Base-by-base conservation (phyloP, 2,329 filamentous ascomycete species). In the Pseudocercospora fuligena region DNA sequence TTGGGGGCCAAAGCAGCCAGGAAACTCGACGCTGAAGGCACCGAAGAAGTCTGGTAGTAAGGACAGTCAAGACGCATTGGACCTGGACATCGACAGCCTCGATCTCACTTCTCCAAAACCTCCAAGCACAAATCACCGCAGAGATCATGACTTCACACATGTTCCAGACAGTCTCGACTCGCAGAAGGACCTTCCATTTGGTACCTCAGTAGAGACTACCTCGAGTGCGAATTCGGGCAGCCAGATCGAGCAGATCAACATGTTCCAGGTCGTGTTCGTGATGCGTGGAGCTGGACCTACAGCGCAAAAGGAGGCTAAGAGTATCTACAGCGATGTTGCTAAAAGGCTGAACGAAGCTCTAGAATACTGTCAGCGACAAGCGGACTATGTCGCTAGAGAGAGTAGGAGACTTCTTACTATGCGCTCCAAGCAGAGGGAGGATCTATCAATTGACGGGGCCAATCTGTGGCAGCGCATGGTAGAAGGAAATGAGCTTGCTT, bases 201-300 rank as follows among this genome's bases (percentile, higher is more conserved):
- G 70, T 2, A 75, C 73, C 1, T 76, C 74, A 21, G 70, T 73
- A 66, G 72, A 73, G 25, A 77, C 75, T 19, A 65, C 49, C 5
- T 66, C 71, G 6, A 76, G 74, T 3, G 77, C 75, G 16, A 66
- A 70, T 7, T 78, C 77, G 25, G 75, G 69, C 19, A 65, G 66
- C 3, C 66, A 76, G 14, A 78, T 75, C 9, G 80, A 79, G 60
- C 89, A 92, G 76, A 94, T 98, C 92, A 93, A 90, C 69, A 98
- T 98, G 94, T 99, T 99, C 81, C 97, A 97, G 78, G 87, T 97
- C 11, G 93, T 98, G 25, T 98, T 98, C 78, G 92, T 97, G 60
- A 83, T 97, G 70, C 91, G 92, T 71, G 92, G 93, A 2, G 90
- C 90, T 59, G 88, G 90, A 61, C 84, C 94, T 64, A 92, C 97